Evolutionary conservation across 768 basidiomycete genomes (phyloP), one percentile per base, ranked within the genome.

Genomic region (Astraeus odoratus): DNA sequence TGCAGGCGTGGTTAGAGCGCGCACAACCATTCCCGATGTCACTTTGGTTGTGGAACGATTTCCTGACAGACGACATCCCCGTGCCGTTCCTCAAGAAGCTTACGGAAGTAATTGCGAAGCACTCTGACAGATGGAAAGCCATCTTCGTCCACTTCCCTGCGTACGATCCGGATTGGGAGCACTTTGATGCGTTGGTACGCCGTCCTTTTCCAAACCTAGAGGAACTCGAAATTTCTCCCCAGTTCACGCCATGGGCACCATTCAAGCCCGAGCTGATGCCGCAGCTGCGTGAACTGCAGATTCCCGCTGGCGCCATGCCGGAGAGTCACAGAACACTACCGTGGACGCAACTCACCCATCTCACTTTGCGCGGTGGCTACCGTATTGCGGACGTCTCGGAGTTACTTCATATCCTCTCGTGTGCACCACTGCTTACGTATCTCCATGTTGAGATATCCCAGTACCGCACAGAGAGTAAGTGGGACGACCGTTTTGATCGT

Each of bases 361-460:
- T 62, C 4, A 63, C 60, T 3, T 52, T 62, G 24, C 60, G 60
- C 13, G 60, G 60, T 1, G 60, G 60, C 8, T 61, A 61, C 41
- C 58, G 61, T 2, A 51, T 54, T 8, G 40, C 60, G 2, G 60
- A 60, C 30, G 26, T 61, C 46, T 47, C 61, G 0, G 57, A 52
- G 3, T 57, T 62, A 1, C 57, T 62, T 24, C 24, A 42, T 10
- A 44, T 63, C 49, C 61, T 62, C 43, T 38, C 40, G 46, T 42
- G 46, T 15, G 61, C 61, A 1, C 58, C 61, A 0, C 53, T 58
- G 13, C 57, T 63, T 43, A 18, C 50, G 0, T 59, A 60, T 29
- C 61, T 62, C 46, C 60, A 62, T 48, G 45, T 61, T 44, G 60
- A 62, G 48, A 58, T 63, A 48, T 59, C 61, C 7, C 60, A 61